These are phyloP conservation scores for Pythium coloratum DNA, from an alignment of 352 stramenopile species.

Conservation along the genomic window DNA sequence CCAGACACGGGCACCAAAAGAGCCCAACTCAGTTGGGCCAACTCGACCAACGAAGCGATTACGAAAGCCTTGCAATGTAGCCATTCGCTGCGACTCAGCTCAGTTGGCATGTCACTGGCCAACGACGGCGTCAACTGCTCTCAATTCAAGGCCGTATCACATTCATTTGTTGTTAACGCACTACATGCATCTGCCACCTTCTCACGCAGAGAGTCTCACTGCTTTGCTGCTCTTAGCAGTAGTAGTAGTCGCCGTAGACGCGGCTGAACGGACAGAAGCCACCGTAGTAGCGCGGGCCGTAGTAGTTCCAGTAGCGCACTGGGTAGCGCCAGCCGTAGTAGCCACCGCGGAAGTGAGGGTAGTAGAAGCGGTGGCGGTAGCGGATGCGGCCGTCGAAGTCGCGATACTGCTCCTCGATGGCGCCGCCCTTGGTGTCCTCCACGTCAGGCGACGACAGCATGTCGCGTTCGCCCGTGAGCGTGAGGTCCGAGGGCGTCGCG, in stretches of 20 bases:
- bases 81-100: neutral
- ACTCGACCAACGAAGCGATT: neutral
- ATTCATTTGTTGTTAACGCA: neutral
- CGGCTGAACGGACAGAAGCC: slow-evolving; percentile 32
- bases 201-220: neutral
- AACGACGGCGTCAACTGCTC: no score
- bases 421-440: neutral
- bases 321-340: slow-evolving; percentile 47
- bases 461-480: slow-evolving; percentile 23
- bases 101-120: no score
- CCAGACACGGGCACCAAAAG: neutral
- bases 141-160: neutral
- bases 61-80: neutral
- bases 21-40: neutral
- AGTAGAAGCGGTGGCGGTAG: slow-evolving; percentile 33
- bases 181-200: neutral
- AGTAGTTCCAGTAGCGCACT: slow-evolving; percentile 41
- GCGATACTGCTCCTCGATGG: slow-evolving; percentile 21
- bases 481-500: neutral
- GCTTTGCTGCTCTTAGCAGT: slow-evolving; percentile 30
- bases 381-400: slow-evolving; percentile 3
- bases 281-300: slow-evolving; percentile 34
- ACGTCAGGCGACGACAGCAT: slow-evolving; percentile 3
- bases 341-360: slow-evolving; percentile 30
- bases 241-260: slow-evolving; percentile 41